Evolutionary conservation across 176 grass and related monocot genomes (phyloP), one percentile per base, ranked within the genome.

Genomic region (Raddia guianensis): DNA sequence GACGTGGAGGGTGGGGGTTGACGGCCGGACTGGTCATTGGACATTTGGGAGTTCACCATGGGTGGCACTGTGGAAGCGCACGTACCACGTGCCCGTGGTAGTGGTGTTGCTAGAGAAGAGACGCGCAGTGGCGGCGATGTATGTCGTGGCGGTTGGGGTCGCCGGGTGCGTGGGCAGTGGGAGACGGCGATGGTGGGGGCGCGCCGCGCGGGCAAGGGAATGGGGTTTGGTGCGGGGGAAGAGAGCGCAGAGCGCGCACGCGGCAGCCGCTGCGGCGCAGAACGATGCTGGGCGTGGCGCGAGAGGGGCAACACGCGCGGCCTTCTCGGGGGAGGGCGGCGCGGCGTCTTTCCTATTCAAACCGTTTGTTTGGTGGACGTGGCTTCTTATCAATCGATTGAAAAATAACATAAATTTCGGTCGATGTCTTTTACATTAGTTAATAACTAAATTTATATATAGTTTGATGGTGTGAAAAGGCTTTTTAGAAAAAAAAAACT

Each of bases 211-310:
- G 67, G 66, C 63, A 47, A 55, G 37, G 3, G 27, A 27, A 27
- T 2, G 14, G 74, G 37, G 58, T 61, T 80, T 61, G 77, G 62
- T 75, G 63, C 34, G 34, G 45, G 4, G 27, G 13, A 72, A 27
- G 45, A 12, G 65, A 49, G 13, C 27, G 56, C 16, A 37, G 58
- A 19, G 47, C 5, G 55, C 32, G 12, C 33, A 33, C 20, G 20
- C 20, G 68, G 46, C 46, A 32, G 46, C 11, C 12, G 43, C 18
- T 11, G 16, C 13, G 34, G 66, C 42, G 2, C 9, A 4, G 9
- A 3, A 3, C 16, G 65, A 20, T 40, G 34, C 14, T 9, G 6
- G 15, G 9, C 35, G 67, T 7, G 18, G 37, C 37, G 37, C 9
- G 15, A n/a, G 53, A 6, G 52, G 53, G 16, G 18, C 16, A 6